Evolutionary conservation across 768 basidiomycete species (phyloP), one percentile per base, ranked within the genome.

Genomic region (Suillus weaverae): DNA sequence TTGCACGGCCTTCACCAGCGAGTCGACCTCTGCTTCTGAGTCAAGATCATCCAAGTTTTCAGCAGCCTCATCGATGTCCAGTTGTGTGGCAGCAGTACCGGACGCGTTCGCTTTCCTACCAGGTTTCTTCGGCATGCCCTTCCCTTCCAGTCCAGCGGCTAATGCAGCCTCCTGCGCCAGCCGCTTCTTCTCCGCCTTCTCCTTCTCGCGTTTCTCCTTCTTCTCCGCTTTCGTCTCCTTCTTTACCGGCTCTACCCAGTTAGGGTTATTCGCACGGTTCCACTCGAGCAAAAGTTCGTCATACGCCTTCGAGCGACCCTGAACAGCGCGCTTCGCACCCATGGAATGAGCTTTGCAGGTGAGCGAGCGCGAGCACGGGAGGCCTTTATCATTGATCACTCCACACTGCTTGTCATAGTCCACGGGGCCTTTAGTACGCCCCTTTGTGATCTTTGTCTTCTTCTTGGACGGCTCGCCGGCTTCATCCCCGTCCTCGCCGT

Each of bases 291-390:
- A 84, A 4, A 99, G 85, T 50, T 90, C 89, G 71, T 97, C 95
- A 72, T 94, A 99, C 8, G 79, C 75, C 61, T 89, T 85, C 1
- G 92, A 91, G 5, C 97, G 92, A 39, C 94, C 94, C 66, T 86
- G 84, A 1, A 99, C 96, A 10, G 91, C 87, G 20, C 97, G 91
- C 77, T 99, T 99, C 13, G 94, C 92, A 16, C 94, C 94, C 90
- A 99, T 97, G 2, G 94, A 91, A 74, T 99, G 97, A 6, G 97
- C 94, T 78, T 99, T 99, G 81, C 97, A 99, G 0, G 97, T 98
- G 43, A 99, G 84, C 8, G 95, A 95, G 33, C 97, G 92, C 14
- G 95, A 94, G 73, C 97, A 99, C 0, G 94, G 95, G 8, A 94
- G 80, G 51, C 85, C 85, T 76, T 97, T 97, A 79, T 97, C 95